These are phyloP conservation scores for Thalassiosira mediterranea DNA, from an alignment of 352 stramenopile genomes.

Conservation along the genomic window DNA sequence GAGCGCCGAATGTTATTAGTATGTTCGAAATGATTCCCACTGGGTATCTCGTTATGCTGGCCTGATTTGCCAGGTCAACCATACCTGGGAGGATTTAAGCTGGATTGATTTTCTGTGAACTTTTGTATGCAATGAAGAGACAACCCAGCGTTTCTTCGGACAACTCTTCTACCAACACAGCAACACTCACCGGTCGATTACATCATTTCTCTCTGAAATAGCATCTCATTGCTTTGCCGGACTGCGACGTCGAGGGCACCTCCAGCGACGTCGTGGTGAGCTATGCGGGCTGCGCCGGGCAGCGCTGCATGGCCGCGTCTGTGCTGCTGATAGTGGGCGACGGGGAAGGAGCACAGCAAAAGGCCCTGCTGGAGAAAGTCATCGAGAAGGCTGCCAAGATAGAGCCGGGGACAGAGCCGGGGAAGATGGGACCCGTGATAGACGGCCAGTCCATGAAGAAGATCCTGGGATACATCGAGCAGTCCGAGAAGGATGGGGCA, in stretches of 20 bases:
- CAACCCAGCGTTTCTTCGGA: no score
- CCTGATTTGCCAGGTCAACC: no score
- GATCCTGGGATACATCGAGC: slow-evolving; percentile 94
- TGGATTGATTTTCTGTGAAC: no score
- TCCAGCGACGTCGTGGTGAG: slow-evolving; percentile 94
- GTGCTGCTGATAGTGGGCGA: slow-evolving; percentile 91
- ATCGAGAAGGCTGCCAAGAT: slow-evolving; percentile 89
- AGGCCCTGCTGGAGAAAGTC: slow-evolving; percentile 87
- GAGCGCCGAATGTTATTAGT: no score
- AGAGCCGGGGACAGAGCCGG: slow-evolving; percentile 88
- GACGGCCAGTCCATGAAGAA: slow-evolving; percentile 89
- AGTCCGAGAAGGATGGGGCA: slow-evolving; percentile 87
- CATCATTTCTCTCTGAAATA: no score
- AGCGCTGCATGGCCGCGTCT: slow-evolving; percentile 96
- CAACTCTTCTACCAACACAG: no score
- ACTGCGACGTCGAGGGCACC: slow-evolving; percentile 91
- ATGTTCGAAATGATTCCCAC: no score
- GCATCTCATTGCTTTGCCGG: slow-evolving; percentile 93
- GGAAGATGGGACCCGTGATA: slow-evolving; percentile 95
- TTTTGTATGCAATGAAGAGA: no score
- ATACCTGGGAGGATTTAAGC: no score
- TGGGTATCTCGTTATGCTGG: no score
- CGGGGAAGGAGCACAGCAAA: slow-evolving; percentile 34
- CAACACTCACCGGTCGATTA: no score
- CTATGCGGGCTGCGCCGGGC: slow-evolving; percentile 94